Evolutionary conservation across 106 monocot genomes (phyloP), one percentile per base, ranked within the genome.

Genomic region (Apostasia shenzhenica): DNA sequence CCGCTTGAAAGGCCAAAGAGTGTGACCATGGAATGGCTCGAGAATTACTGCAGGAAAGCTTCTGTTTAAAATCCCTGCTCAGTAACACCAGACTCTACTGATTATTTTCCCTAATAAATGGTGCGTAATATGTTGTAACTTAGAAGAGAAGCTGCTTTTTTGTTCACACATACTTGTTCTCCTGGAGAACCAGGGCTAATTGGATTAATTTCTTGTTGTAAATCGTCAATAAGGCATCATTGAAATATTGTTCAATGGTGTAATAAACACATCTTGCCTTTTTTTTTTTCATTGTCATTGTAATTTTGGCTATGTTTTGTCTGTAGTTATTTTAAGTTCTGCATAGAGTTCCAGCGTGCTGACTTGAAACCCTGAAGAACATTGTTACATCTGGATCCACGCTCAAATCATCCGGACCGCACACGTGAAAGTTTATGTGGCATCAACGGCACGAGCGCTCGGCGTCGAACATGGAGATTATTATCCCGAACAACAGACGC

Each of bases 1-100:
- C 92, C 97, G 6, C 86, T 99, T 39, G 97, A 99, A 76, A 87
- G 97, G 59, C 97, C 97, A 7, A 99, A 99, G 83, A 99, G 97
- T 77, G 97, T 92, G 47, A 99, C 97, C 9, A 92, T 99, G 89
- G 97, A 90, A 4, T 92, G 82, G 92, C 84, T 99, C 5, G 92
- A 92, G 73, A 89, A 68, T 47, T 67, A 85, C 66, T 87, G 87
- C 84, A 89, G 81, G 70, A 89, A 92, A 26, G 62, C 70, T 59
- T n/a, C 85, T 51, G 77, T 41, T 3, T 77, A 54, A 77, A 41
- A 48, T 45, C 59, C n/a, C 62, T 62, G 1, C 1, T 40, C 26
- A 26, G 26, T 26, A 26, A 26, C 26, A 26, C 26, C 9, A 41
- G 45, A 62, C 40, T 39, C 41, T 39, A 3, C 40, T 59, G 59